These are phyloP conservation scores for Nitzschia sp. DNA, from an alignment of 108 stramenopile species.

Conservation along the genomic window DNA sequence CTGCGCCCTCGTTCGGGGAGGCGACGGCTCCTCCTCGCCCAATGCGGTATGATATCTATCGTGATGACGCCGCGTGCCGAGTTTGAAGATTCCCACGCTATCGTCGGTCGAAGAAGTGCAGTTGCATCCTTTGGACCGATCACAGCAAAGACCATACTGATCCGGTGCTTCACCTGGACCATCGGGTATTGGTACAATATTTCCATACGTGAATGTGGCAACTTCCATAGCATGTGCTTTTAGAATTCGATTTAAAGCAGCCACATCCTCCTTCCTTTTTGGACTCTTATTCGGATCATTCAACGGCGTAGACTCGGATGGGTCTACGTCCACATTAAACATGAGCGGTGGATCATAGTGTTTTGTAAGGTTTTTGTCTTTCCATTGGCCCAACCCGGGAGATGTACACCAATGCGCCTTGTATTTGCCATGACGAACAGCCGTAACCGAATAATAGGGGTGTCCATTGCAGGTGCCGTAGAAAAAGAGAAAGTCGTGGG, in stretches of 20 bases:
- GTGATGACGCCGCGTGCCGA: slow-evolving; percentile 37
- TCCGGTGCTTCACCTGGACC: slow-evolving; percentile 37
- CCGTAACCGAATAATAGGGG: slow-evolving; percentile 24
- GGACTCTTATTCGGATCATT: slow-evolving; percentile 22
- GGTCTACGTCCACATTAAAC: slow-evolving; percentile 48
- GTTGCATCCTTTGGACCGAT: slow-evolving; percentile 34
- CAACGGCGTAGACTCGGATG: slow-evolving; percentile 38
- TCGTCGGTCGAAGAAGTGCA: not conserved
- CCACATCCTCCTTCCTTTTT: slow-evolving; percentile 21
- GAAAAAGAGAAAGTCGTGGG: slow-evolving; percentile 46
- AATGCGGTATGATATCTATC: slow-evolving; percentile 33
- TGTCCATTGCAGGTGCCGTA: slow-evolving; percentile 31
- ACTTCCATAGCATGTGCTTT: slow-evolving; percentile 40
- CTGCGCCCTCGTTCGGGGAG: slow-evolving; percentile 18
- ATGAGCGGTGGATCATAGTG: slow-evolving; percentile 36
- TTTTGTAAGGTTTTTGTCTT: not conserved
- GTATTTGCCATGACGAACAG: slow-evolving; percentile 43
- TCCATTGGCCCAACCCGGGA: slow-evolving; percentile 36
- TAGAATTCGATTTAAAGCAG: slow-evolving; percentile 28
- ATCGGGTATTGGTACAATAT: slow-evolving; percentile 28
- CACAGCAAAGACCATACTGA: slow-evolving; percentile 46
- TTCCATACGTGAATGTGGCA: slow-evolving; percentile 39
- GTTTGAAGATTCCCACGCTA: slow-evolving; percentile 28
- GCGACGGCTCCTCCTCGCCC: slow-evolving; percentile 34
- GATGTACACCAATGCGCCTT: slow-evolving; percentile 52